These are phyloP conservation scores for Eutypella sp. DNA, from an alignment of 2,329 filamentous ascomycete genomes.

Conservation along the genomic window DNA sequence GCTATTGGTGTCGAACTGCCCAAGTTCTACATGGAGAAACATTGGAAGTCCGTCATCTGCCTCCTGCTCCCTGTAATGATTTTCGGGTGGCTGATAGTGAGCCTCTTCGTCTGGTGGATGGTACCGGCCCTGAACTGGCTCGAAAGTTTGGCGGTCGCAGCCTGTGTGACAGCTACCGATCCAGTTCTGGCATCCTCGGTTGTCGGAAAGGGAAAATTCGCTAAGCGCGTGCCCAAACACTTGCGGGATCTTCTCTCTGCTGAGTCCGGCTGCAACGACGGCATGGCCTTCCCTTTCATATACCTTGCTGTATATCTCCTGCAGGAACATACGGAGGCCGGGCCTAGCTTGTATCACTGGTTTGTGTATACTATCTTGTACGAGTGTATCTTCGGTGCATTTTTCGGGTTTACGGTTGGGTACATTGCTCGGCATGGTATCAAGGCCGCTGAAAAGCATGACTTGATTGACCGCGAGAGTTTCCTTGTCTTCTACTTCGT, in stretches of 20 bases:
- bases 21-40: conserved; percentile 93
- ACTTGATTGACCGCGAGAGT: conserved; percentile 91
- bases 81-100: conserved; percentile 88
- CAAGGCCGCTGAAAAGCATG: conserved; percentile 75
- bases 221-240: conserved; percentile 95
- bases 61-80: conserved; percentile 95
- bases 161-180: conserved; percentile 95
- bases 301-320: conserved; percentile 91
- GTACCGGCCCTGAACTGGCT: conserved; percentile 76
- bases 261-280: conserved; percentile 97
- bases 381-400: conserved; percentile 87
- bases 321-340: conserved; percentile 65
- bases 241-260: conserved; percentile 89
- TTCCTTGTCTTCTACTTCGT: conserved; percentile 99
- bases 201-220: conserved; percentile 98
- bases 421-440: conserved; percentile 90
- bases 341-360: conserved; percentile 75
- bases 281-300: conserved; percentile 98
- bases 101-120: conserved; percentile 93
- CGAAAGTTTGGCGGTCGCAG: conserved; percentile 79
- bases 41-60: conserved; percentile 89
- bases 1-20: conserved; percentile 87
- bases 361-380: conserved; percentile 87
- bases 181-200: conserved; percentile 96
- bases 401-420: conserved; percentile 83